These are phyloP conservation scores for Botrytis elliptica DNA, from an alignment of 2,329 filamentous ascomycete genomes.

Conservation along the genomic window DNA sequence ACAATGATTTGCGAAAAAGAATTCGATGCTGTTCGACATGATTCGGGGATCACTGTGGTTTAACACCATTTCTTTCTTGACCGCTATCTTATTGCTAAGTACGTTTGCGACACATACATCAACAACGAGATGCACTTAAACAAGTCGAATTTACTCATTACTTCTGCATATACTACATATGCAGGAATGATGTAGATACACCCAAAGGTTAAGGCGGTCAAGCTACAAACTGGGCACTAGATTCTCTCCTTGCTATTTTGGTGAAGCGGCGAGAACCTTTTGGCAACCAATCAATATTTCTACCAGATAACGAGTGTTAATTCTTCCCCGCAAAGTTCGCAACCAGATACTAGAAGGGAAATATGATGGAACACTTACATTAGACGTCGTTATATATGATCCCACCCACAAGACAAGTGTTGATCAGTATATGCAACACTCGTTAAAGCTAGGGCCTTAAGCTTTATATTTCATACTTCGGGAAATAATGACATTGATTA, in stretches of 20 bases:
- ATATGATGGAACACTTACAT: background rate
- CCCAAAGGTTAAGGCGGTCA: constrained; percentile 23
- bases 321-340: background rate
- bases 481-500: constrained; percentile 2
- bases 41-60: constrained; percentile 35
- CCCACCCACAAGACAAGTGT: background rate
- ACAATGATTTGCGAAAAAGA: constrained; percentile 33
- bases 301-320: background rate
- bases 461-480: background rate
- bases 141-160: constrained; percentile 25
- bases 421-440: background rate
- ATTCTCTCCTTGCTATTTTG: background rate
- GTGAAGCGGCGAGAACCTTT: background rate
- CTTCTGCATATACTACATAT: constrained; percentile 26
- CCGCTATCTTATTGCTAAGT: constrained; percentile 32
- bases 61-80: constrained; percentile 37
- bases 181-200: constrained; percentile 26
- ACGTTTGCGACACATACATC: constrained; percentile 31
- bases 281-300: constrained; percentile 3
- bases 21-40: constrained; percentile 35
- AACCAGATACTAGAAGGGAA: background rate
- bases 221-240: constrained; percentile 2
- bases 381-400: background rate
- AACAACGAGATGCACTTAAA: constrained; percentile 28
- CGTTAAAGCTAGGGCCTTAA: background rate